Base-by-base conservation (phyloP, 1,284 basidiomycete species). In the Cutaneotrichosporon dermatis region DNA sequence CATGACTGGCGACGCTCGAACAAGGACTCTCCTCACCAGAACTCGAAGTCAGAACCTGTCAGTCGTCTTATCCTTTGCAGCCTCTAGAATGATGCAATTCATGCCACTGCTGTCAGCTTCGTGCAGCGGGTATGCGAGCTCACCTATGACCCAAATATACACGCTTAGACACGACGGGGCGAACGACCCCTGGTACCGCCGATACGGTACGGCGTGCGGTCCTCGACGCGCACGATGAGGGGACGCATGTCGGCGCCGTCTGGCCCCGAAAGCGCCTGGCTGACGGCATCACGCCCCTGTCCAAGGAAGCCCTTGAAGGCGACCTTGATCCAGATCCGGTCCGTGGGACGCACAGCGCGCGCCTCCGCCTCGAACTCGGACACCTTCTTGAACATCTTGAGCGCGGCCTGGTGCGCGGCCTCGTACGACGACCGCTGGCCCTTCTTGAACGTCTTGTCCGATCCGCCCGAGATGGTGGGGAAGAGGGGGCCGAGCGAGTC, bases 161-260 rank as follows among this genome's bases (percentile, higher is more conserved):
- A 59, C 9, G 34, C 37, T 33, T 54, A 56, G 36, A 57, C 33
- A 37, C 58, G 54, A 48, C 57, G 61, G 67, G 80, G 79, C 79
- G 92, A 93, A 80, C 85, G 87, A 35, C 90, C 82, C 67, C 91
- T 82, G 34, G 88, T 89, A 49, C 92, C 92, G 67, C 92, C 92
- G 73, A 95, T 88, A 80, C 93, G 93, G 62, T 94, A 84, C 2
- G 86, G 86, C 16, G 92, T 91, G 65, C 84, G 83, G 77, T 96
- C 92, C 67, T 87, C 89, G 15, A 96, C 77, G 16, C 80, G 79
- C n/a, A 62, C 74, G n/a, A 95, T 81, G 57, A 84, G 62, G 11
- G 69, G 74, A 58, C 87, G 83, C 51, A 93, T 81, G 1, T 69
- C 75, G 41, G 83, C 82, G 13, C 91, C 92, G 69, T 94, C 91